phyloP scores from a whole-genome alignment of 805 yeast species.

The Yamadazyma phyllophila region DNA sequence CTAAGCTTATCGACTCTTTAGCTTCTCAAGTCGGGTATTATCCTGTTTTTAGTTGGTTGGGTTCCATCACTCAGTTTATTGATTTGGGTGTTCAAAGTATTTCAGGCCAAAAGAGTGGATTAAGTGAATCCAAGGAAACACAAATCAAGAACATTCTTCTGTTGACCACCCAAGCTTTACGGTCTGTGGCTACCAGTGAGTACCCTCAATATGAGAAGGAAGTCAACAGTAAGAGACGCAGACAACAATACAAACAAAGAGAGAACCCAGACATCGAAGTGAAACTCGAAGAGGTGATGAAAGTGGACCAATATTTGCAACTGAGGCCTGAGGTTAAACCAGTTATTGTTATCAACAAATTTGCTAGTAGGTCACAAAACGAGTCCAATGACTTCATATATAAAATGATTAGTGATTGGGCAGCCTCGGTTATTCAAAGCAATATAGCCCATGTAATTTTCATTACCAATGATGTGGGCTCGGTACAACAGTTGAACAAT shows the following conservation, averaged over 20 bases:
- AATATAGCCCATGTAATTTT: conserved; percentile 88
- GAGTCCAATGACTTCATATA: conserved; percentile 58
- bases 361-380: conserved; percentile 50
- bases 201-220: conserved; percentile 27
- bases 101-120: conserved; percentile 91
- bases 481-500: conserved; percentile 61
- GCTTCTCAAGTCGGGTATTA: conserved; percentile 84
- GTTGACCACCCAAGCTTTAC: conserved; percentile 69
- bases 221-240: conserved; percentile 17
- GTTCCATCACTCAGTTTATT: conserved; percentile 69
- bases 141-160: conserved; percentile 80
- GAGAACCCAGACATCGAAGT: conserved; percentile 18
- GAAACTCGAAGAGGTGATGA: conserved; percentile 31
- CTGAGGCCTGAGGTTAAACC: conserved; percentile 86
- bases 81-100: conserved; percentile 87
- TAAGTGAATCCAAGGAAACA: conserved; percentile 77
- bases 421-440: conserved; percentile 68
- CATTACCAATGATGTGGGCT: conserved; percentile 82
- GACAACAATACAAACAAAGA: conserved; percentile 18
- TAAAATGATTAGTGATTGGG: conserved; percentile 83
- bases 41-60: conserved; percentile 93
- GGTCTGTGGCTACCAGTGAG: conserved; percentile 49
- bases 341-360: conserved; percentile 78
- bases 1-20: conserved; percentile 60
- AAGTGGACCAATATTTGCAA: conserved; percentile 80